These are phyloP conservation scores for Globisporangium okanoganense DNA, from an alignment of 352 stramenopile species.

Conservation along the genomic window DNA sequence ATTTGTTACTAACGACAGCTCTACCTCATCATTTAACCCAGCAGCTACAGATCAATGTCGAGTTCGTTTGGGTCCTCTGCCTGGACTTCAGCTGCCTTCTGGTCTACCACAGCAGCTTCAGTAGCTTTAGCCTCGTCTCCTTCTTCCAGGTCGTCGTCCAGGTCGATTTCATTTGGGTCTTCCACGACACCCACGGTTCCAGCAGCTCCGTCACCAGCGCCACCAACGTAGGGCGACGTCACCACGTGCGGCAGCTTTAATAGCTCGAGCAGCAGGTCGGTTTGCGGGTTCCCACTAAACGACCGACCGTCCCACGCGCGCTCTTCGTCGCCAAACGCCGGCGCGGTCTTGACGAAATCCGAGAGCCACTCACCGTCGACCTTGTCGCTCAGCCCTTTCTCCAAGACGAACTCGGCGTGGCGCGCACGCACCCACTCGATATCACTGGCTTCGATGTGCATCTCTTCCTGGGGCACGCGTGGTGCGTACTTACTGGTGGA, in stretches of 20 bases:
- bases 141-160: constrained; percentile 34
- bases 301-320: constrained; percentile 15
- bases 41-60: constrained; percentile 25
- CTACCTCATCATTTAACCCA: constrained; percentile 2
- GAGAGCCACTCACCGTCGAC: constrained; percentile 58
- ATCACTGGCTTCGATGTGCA: constrained; percentile 75
- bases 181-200: constrained; percentile 16
- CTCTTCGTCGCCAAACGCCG: constrained; percentile 48
- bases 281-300: constrained; percentile 92
- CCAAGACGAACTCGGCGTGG: constrained; percentile 39
- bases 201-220: not conserved
- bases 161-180: constrained; percentile 57
- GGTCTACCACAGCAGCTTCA: constrained; percentile 1
- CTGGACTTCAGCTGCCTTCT: not conserved
- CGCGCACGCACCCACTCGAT: constrained; percentile 66
- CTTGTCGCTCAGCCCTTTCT: constrained; percentile 50
- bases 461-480: constrained; percentile 64
- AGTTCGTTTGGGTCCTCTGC: constrained; percentile 30
- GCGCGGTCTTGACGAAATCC: constrained; percentile 79
- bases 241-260: constrained; percentile 93
- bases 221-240: constrained; percentile 83
- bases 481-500: constrained; percentile 60
- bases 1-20: not conserved
- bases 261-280: constrained; percentile 90
- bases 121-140: constrained; percentile 5